phyloP scores from a whole-genome alignment of 2,329 filamentous ascomycete species.

The Purpureocillium takamizusanense region DNA sequence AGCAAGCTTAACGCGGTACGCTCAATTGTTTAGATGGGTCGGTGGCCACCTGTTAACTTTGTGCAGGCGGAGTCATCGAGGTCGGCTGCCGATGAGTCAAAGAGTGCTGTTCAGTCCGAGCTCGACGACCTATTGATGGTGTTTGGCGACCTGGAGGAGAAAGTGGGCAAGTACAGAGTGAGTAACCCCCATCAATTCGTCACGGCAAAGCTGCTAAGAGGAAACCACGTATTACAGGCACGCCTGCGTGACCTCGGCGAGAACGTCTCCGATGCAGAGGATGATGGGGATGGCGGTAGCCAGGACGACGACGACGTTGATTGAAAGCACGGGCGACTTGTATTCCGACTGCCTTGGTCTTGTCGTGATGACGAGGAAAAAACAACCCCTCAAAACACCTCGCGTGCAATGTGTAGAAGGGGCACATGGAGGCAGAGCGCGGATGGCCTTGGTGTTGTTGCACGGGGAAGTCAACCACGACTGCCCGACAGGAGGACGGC shows the following conservation, averaged over 20 bases:
- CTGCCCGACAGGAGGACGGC: too few species aligned
- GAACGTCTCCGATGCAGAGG: slow-evolving; percentile 67
- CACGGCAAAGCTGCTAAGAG: too few species aligned
- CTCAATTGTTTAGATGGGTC: not conserved
- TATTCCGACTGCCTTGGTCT: too few species aligned
- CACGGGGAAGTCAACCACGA: too few species aligned
- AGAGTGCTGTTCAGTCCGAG: slow-evolving; percentile 58
- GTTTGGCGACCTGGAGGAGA: slow-evolving; percentile 72
- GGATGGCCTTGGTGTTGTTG: too few species aligned
- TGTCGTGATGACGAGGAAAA: too few species aligned
- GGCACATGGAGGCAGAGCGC: too few species aligned
- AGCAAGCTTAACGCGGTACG: slow-evolving; percentile 17
- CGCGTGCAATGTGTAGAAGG: too few species aligned
- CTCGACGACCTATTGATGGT: slow-evolving; percentile 76
- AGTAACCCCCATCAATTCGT: slow-evolving; percentile 10
- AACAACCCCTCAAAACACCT: too few species aligned
- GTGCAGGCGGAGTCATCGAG: slow-evolving; percentile 21
- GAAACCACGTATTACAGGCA: slow-evolving; percentile 24
- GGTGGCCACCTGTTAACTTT: not conserved
- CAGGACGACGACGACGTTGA: slow-evolving; percentile 38
- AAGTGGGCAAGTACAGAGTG: slow-evolving; percentile 67
- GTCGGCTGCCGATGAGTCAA: slow-evolving; percentile 47
- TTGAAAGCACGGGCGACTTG: slow-evolving; percentile 11
- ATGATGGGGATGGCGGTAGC: slow-evolving; percentile 50
- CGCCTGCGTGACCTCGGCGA: slow-evolving; percentile 60